A percentile compares a stretch with the other conserved stretches of the same genome.
Conservation (phyloP, 768 basidiomycete genomes). For the Lactifluus pinguis region DNA sequence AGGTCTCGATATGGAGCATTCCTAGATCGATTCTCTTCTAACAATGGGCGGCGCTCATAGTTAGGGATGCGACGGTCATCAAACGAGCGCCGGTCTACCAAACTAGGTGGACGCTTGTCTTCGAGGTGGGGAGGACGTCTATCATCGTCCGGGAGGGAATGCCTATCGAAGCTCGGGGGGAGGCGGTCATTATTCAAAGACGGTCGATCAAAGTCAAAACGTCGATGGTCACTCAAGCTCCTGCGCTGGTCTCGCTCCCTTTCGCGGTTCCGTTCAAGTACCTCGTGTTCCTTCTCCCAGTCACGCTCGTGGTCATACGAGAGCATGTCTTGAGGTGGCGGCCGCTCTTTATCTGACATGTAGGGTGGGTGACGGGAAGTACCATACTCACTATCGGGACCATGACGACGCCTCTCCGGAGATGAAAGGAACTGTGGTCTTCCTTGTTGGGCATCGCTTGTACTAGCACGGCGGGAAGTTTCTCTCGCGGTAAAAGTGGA, state of each 20-base stretch:
- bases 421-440: not conserved
- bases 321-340: conserved; percentile 27
- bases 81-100: conserved; percentile 7
- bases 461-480: not conserved
- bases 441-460: not conserved
- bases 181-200: conserved; percentile 31
- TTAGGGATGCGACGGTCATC: conserved; percentile 2
- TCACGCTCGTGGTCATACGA: conserved; percentile 27
- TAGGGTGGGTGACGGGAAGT: conserved; percentile 23
- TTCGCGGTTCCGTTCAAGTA: conserved; percentile 9
- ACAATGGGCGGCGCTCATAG: conserved; percentile 14
- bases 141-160: conserved; percentile 15
- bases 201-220: conserved; percentile 34
- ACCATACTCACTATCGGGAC: conserved; percentile 12
- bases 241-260: conserved; percentile 29
- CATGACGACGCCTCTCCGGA: conserved; percentile 10
- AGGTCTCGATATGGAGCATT: conserved; percentile 11
- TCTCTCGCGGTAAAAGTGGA: not conserved
- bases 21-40: conserved; percentile 14
- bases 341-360: conserved; percentile 19
- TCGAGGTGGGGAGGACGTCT: conserved; percentile 18
- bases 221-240: conserved; percentile 25
- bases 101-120: conserved; percentile 16
- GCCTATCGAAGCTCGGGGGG: conserved; percentile 20
- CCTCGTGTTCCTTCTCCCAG: conserved; percentile 29